These are phyloP conservation scores for Adansonia rubrostipa DNA, from an alignment of 441 rosid species.

Conservation along the genomic window DNA sequence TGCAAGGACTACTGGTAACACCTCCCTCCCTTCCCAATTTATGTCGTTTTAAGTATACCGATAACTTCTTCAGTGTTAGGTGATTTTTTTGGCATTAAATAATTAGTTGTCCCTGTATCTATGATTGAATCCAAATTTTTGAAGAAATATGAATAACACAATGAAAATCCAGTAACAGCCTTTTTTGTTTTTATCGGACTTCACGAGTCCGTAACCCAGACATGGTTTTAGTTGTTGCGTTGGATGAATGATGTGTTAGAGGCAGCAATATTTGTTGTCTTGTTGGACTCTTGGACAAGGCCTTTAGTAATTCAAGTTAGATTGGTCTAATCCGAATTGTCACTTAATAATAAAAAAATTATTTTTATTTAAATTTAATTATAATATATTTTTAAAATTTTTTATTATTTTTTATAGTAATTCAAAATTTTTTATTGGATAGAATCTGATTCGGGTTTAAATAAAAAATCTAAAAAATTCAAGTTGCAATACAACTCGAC, in stretches of 20 bases:
- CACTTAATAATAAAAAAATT: too few species aligned
- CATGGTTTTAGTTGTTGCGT: background rate
- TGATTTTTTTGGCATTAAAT: background rate
- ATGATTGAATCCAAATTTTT: background rate
- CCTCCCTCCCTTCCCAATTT: background rate
- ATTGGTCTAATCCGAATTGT: too few species aligned
- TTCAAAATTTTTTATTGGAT: too few species aligned
- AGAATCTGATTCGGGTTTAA: too few species aligned
- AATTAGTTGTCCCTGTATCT: background rate
- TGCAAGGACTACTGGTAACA: constrained; percentile 47
- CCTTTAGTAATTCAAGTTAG: too few species aligned
- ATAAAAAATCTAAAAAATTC: too few species aligned
- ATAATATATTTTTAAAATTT: too few species aligned
- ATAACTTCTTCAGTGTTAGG: background rate
- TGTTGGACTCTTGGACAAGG: background rate
- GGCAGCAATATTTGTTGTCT: background rate
- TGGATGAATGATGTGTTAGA: background rate
- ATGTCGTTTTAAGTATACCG: background rate
- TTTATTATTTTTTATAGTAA: too few species aligned
- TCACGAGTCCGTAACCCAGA: too few species aligned
- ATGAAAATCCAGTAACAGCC: background rate
- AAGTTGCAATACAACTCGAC: too few species aligned
- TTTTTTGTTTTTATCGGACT: background rate
- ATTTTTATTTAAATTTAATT: too few species aligned
- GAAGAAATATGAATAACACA: background rate